Conservation (phyloP, 345 rosid species). For the Salix arbutifolia region DNA sequence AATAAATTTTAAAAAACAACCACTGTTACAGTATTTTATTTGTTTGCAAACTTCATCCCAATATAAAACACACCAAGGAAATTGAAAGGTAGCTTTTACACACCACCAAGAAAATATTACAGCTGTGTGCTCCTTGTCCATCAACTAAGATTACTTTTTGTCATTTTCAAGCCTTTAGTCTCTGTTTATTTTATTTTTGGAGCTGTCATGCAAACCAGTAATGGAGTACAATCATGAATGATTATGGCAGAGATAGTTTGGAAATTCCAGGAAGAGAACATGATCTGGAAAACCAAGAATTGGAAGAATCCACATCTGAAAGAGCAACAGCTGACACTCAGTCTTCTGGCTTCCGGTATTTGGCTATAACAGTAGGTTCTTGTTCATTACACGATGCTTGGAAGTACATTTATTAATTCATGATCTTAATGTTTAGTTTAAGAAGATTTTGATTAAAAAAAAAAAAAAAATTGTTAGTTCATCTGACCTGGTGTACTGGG, state of each 20-base stretch:
- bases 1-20: too few species aligned
- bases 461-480: background rate
- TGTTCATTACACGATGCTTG: background rate
- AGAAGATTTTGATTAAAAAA: background rate
- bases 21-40: too few species aligned
- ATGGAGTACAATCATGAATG: background rate
- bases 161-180: background rate
- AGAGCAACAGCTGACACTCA: constrained; percentile 24
- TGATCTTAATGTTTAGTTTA: background rate
- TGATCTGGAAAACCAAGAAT: constrained; percentile 20
- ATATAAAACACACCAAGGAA: background rate
- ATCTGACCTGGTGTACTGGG: background rate
- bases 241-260: constrained; percentile 47
- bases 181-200: too few species aligned
- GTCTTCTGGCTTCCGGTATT: constrained; percentile 46
- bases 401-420: background rate
- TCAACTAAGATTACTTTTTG: background rate
- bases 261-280: constrained; percentile 37
- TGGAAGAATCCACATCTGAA: constrained; percentile 16
- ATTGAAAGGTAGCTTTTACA: background rate
- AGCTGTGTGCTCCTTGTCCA: background rate
- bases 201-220: background rate
- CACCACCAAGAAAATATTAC: background rate
- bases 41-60: background rate
- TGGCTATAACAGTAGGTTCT: constrained; percentile 59